Percentiles rank a stretch among this genome's conserved stretches.
Conservation (phyloP, 495 filamentous ascomycete species). For the Cercophora newfieldiana region DNA sequence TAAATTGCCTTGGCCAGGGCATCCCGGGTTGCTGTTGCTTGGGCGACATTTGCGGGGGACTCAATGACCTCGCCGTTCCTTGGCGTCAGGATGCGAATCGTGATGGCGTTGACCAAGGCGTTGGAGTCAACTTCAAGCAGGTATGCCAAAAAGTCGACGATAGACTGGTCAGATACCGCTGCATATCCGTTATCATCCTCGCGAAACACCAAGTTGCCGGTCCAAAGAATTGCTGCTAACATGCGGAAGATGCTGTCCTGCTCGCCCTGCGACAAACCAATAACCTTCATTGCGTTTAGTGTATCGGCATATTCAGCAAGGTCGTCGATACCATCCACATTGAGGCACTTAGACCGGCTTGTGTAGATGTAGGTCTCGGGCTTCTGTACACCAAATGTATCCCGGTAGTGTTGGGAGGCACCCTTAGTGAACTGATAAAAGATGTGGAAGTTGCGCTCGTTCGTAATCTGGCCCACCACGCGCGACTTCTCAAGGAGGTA, state of each 20-base stretch:
- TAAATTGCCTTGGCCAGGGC: slow-evolving; percentile 94
- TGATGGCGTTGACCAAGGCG: slow-evolving; percentile 84
- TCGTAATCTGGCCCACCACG: slow-evolving; percentile 92
- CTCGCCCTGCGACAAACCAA: slow-evolving; percentile 83
- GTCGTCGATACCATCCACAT: slow-evolving; percentile 94
- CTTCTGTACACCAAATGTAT: slow-evolving; percentile 83
- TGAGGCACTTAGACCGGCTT: slow-evolving; percentile 86
- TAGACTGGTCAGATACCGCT: slow-evolving; percentile 77
- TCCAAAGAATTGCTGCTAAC: slow-evolving; percentile 90
- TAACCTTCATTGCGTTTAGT: slow-evolving; percentile 89
- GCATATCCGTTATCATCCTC: slow-evolving; percentile 92
- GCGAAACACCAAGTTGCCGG: slow-evolving; percentile 85
- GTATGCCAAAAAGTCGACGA: slow-evolving; percentile 92
- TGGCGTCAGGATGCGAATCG: slow-evolving; percentile 86
- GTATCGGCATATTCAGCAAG: slow-evolving; percentile 88
- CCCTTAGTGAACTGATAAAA: slow-evolving; percentile 99
- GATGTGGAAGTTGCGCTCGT: slow-evolving; percentile 99
- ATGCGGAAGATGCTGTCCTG: slow-evolving; percentile 98
- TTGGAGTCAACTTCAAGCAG: slow-evolving; percentile 82
- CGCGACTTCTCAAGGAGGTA: slow-evolving; percentile 94
- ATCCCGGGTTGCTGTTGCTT: slow-evolving; percentile 91
- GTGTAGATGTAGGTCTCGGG: slow-evolving; percentile 96
- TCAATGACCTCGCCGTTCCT: slow-evolving; percentile 85
- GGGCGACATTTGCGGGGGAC: slow-evolving; percentile 84
- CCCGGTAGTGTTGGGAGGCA: slow-evolving; percentile 80